Conservation (phyloP, 371 early-diverging fungal genomes). For the Mycotypha africana region DNA sequence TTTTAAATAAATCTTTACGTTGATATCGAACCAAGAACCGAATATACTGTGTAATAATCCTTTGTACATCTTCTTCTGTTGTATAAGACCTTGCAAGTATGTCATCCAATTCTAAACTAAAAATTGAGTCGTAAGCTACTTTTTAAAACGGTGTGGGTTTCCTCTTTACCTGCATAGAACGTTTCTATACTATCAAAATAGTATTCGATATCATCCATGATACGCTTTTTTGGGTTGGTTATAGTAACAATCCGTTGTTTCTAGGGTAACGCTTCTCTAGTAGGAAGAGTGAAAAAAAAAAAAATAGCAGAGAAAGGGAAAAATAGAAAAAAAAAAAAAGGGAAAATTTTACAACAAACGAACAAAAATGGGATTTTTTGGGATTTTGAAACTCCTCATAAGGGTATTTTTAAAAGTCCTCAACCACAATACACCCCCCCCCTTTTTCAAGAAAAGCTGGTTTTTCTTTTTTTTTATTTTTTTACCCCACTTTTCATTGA, state of each 20-base stretch:
- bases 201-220: slow-evolving; percentile 35
- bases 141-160: background rate
- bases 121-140: background rate
- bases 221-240: no score
- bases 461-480: no score
- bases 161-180: slow-evolving; percentile 44
- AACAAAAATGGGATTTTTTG: no score
- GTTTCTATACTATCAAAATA: slow-evolving; percentile 36
- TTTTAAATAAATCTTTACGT: slow-evolving; percentile 16
- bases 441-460: no score
- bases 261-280: no score
- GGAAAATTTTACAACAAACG: no score
- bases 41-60: slow-evolving; percentile 33
- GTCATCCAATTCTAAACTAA: slow-evolving; percentile 42
- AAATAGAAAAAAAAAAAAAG: no score
- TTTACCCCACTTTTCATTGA: no score
- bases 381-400: no score
- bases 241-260: no score
- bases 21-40: slow-evolving; percentile 36
- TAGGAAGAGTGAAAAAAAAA: background rate
- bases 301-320: slow-evolving; percentile 6
- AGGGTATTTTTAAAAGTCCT: no score
- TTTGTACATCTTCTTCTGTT: slow-evolving; percentile 27
- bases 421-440: no score
- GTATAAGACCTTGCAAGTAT: slow-evolving; percentile 33